Base-by-base conservation (phyloP, 2,329 filamentous ascomycete genomes). In the Colletotrichum plurivorum region DNA sequence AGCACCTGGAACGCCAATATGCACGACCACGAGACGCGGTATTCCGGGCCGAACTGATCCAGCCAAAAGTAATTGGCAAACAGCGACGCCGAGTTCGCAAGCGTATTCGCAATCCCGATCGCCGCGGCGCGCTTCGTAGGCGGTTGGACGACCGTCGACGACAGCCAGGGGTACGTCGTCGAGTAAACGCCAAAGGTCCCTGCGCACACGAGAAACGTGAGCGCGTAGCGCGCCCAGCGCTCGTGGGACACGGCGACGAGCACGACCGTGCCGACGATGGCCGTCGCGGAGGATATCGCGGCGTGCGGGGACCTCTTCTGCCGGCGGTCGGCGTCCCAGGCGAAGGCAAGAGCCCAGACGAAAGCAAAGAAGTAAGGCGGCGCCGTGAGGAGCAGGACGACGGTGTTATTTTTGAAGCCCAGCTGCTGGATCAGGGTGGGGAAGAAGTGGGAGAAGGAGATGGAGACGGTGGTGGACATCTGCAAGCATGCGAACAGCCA, bases 391-490 rank as follows among this genome's bases (percentile, higher is more conserved):
- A 79, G 69, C 41, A 78, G 72, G 0, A 54, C 49, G 25, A 74
- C 76, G 2, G 67, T 69, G 7, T 71, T 73, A 16, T 59, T 71
- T 48, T 68, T 62, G 63, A 72, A 74, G 2, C 69, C 72, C 39
- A 79, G 72, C 4, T 74, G 69, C 63, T 73, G 58, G 5, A 75
- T 74, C 20, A 78, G 73, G 5, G 73, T 75, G 0, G 76, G 75
- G 68, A 78, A 75, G 63, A 75, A 76, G 69, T 55, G 51, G 0
- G 59, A 63, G 39, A 63, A 63, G 0, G 59, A 52, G 5, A 63
- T 54, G 0, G 59, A 52, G 9, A 39, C 39, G 1, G 61, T 57
- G 10, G 54, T 64, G 22, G 61, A 64, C 59, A 63, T 63, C 2
- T 63, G 51, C 1, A 46, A 20, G 0, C 27, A 2, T 0, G 59